Conservation (phyloP, 495 filamentous ascomycete species). For the Aspergillus ostianus region DNA sequence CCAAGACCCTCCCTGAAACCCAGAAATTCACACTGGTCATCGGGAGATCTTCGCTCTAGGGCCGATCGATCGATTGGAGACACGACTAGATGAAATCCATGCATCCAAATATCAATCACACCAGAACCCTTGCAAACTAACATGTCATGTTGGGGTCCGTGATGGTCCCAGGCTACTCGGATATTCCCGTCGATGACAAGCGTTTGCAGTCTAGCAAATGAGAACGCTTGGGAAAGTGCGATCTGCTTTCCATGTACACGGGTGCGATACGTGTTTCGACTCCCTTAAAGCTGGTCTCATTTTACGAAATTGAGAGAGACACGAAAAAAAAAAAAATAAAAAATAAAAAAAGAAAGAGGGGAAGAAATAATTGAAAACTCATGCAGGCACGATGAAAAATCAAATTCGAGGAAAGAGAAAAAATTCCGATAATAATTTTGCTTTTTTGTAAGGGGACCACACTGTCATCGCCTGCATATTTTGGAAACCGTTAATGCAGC, state of each 20-base stretch:
- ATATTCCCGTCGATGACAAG: conserved; percentile 28
- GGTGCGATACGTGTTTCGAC: conserved; percentile 18
- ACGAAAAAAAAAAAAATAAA: conserved; percentile 7
- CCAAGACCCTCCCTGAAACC: conserved; percentile 10
- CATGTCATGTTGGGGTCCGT: conserved; percentile 20
- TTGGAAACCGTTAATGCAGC: conserved; percentile 22
- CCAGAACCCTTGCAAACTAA: conserved; percentile 20
- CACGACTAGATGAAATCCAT: conserved; percentile 18
- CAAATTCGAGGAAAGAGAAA: not conserved
- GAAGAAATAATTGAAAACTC: too few species aligned
- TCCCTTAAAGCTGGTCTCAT: conserved; percentile 5
- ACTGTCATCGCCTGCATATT: conserved; percentile 9
- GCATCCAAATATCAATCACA: conserved; percentile 18
- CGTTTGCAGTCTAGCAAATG: conserved; percentile 15
- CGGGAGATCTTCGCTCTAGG: conserved; percentile 29
- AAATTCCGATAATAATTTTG: not conserved
- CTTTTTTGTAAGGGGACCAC: not conserved
- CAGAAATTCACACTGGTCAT: conserved; percentile 13
- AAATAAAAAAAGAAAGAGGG: not conserved
- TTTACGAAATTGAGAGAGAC: conserved; percentile 6
- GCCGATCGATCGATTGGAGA: conserved; percentile 23
- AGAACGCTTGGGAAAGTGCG: conserved; percentile 5
- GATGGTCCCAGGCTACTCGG: conserved; percentile 16
- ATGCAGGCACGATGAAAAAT: not conserved
- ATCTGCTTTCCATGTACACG: conserved; percentile 6